phyloP scores from a whole-genome alignment of 2,329 filamentous ascomycete genomes.

The Xylariaceae sp. region DNA sequence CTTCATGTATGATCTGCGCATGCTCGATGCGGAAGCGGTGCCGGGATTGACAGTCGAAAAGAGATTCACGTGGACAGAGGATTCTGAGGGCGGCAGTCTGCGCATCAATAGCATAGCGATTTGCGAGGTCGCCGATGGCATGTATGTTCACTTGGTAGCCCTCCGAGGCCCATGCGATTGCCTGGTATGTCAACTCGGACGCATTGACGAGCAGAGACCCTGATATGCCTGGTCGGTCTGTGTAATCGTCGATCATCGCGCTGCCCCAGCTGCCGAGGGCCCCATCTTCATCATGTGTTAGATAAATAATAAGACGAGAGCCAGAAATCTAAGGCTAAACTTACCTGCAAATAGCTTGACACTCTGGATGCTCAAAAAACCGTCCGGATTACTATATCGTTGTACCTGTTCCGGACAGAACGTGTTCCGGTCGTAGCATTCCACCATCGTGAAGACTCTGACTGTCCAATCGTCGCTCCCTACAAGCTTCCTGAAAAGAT shows the following conservation, averaged over 20 bases:
- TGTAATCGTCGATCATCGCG: constrained; percentile 73
- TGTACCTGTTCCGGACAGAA: constrained; percentile 62
- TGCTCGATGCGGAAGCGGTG: constrained; percentile 73
- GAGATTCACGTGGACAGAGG: constrained; percentile 53
- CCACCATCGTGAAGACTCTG: constrained; percentile 71
- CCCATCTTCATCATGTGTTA: constrained; percentile 57
- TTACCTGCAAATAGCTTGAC: constrained; percentile 73
- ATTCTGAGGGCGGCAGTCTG: constrained; percentile 62
- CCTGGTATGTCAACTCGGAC: constrained; percentile 59
- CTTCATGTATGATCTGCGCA: constrained; percentile 71
- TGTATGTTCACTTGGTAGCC: constrained; percentile 75
- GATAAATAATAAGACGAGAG: constrained; percentile 5
- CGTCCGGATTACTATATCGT: constrained; percentile 51
- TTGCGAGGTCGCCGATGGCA: constrained; percentile 73
- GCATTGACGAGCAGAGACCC: constrained; percentile 72
- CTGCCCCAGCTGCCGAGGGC: constrained; percentile 75
- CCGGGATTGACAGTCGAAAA: constrained; percentile 57
- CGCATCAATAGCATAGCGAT: constrained; percentile 67
- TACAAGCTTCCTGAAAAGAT: constrained; percentile 60
- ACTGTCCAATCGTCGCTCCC: constrained; percentile 61
- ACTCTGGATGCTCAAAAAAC: constrained; percentile 62
- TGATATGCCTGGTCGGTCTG: constrained; percentile 64
- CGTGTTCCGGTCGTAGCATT: constrained; percentile 68
- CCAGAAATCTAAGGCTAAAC: constrained; percentile 19
- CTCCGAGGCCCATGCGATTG: constrained; percentile 62